These are phyloP conservation scores for Gonapodya sp. DNA, from an alignment of 192 early-diverging fungal species.

Conservation along the genomic window DNA sequence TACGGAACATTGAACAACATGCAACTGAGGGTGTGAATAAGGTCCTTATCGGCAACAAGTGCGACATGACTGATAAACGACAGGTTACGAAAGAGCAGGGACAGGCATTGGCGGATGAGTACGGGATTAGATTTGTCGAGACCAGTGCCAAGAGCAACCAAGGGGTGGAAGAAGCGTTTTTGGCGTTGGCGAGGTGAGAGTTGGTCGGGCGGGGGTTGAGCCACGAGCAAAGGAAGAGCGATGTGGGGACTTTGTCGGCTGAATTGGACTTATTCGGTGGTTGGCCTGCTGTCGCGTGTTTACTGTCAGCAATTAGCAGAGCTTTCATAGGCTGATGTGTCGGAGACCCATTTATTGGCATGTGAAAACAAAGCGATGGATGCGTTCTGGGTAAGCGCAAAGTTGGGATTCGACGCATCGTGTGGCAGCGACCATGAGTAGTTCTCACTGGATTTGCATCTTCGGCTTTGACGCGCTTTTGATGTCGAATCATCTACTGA, in stretches of 20 bases:
- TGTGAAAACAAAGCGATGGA: too few relatives aligned
- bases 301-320: too few relatives aligned
- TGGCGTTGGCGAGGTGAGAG: constrained; percentile 73
- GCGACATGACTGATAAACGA: constrained; percentile 93
- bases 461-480: too few relatives aligned
- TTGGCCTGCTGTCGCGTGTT: too few relatives aligned
- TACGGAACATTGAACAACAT: constrained; percentile 98
- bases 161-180: constrained; percentile 91
- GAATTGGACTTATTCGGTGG: too few relatives aligned
- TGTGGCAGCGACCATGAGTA: too few relatives aligned
- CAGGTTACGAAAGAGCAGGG: constrained; percentile 93
- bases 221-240: not conserved
- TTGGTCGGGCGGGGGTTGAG: not conserved
- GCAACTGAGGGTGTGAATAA: constrained; percentile 98
- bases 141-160: constrained; percentile 98
- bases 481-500: too few relatives aligned
- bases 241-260: too few relatives aligned
- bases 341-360: not conserved
- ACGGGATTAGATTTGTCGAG: constrained; percentile 90
- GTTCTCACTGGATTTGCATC: too few relatives aligned
- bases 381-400: too few relatives aligned
- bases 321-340: not conserved
- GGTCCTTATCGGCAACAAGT: constrained; percentile 98
- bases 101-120: constrained; percentile 87
- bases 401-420: not conserved